phyloP scores from a whole-genome alignment of 805 yeast species.

The Yamadazyma olivae region DNA sequence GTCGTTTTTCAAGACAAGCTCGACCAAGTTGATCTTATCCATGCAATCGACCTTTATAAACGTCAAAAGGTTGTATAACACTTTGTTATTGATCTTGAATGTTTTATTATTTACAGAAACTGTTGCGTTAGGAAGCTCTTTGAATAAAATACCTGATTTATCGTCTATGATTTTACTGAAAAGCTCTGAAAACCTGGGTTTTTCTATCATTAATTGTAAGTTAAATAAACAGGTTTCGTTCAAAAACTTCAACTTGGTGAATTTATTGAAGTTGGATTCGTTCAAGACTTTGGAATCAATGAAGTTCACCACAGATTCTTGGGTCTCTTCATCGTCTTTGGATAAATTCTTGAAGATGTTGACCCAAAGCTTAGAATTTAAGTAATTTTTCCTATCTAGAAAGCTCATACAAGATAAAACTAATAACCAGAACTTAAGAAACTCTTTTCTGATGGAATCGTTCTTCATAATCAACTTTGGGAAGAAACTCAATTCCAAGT shows the following conservation, averaged over 20 bases:
- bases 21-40: slow-evolving; percentile 53
- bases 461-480: slow-evolving; percentile 54
- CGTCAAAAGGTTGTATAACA: slow-evolving; percentile 59
- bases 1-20: slow-evolving; percentile 46
- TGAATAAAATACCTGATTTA: slow-evolving; percentile 49
- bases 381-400: slow-evolving; percentile 59
- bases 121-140: slow-evolving; percentile 17
- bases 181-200: slow-evolving; percentile 26
- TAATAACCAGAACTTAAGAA: slow-evolving; percentile 59
- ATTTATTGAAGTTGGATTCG: slow-evolving; percentile 61
- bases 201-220: slow-evolving; percentile 39
- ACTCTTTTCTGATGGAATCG: slow-evolving; percentile 54
- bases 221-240: slow-evolving; percentile 72
- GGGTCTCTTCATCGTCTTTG: slow-evolving; percentile 45
- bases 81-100: slow-evolving; percentile 65
- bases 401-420: slow-evolving; percentile 50
- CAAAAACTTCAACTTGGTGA: slow-evolving; percentile 70
- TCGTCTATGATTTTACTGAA: slow-evolving; percentile 42
- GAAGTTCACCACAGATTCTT: slow-evolving; percentile 38
- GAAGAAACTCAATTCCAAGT: slow-evolving; percentile 57
- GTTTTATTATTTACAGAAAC: slow-evolving; percentile 43
- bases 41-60: slow-evolving; percentile 74
- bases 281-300: slow-evolving; percentile 50
- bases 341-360: slow-evolving; percentile 67
- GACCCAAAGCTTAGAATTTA: slow-evolving; percentile 53